These are phyloP conservation scores for Saccharomycopsis malanga DNA, from an alignment of 805 yeast genomes.

Conservation along the genomic window DNA sequence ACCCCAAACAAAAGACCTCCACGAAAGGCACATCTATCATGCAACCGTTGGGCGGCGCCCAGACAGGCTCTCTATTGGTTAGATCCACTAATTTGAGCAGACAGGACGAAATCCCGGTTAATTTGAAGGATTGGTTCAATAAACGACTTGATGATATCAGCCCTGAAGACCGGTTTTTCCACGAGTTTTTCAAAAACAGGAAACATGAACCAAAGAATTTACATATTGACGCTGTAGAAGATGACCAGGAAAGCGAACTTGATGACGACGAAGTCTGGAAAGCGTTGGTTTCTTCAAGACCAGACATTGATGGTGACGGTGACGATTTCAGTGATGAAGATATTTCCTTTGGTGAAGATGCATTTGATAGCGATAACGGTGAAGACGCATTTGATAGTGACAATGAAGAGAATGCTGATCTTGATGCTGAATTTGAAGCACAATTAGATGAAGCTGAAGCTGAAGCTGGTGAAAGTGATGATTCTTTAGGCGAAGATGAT, in stretches of 20 bases:
- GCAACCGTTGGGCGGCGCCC: constrained; percentile 93
- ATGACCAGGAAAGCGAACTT: constrained; percentile 38
- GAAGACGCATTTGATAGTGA: constrained; percentile 29
- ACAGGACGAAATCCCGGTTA: constrained; percentile 51
- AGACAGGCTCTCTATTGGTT: constrained; percentile 62
- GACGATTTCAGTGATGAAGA: constrained; percentile 45
- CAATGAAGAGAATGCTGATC: constrained; percentile 30
- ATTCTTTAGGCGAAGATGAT: constrained; percentile 25
- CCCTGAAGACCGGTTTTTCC: constrained; percentile 86
- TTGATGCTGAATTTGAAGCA: constrained; percentile 32
- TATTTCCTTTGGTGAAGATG: constrained; percentile 34
- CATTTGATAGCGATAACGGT: constrained; percentile 26
- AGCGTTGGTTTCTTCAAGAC: constrained; percentile 68
- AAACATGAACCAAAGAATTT: constrained; percentile 33
- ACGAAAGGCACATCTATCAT: constrained; percentile 88
- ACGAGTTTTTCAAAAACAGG: constrained; percentile 71
- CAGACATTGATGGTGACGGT: constrained; percentile 48
- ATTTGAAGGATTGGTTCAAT: constrained; percentile 77
- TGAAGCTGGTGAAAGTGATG: constrained; percentile 24
- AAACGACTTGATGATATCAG: constrained; percentile 56
- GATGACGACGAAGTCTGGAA: constrained; percentile 75
- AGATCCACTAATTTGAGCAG: constrained; percentile 36
- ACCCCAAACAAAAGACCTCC: constrained; percentile 69
- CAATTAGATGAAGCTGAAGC: constrained; percentile 34
- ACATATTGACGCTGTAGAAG: constrained; percentile 32